A percentile compares a stretch with the other conserved stretches of the same genome.
phyloP scores from a whole-genome alignment of 2,329 filamentous ascomycete species.

The Fusarium vanettenii region DNA sequence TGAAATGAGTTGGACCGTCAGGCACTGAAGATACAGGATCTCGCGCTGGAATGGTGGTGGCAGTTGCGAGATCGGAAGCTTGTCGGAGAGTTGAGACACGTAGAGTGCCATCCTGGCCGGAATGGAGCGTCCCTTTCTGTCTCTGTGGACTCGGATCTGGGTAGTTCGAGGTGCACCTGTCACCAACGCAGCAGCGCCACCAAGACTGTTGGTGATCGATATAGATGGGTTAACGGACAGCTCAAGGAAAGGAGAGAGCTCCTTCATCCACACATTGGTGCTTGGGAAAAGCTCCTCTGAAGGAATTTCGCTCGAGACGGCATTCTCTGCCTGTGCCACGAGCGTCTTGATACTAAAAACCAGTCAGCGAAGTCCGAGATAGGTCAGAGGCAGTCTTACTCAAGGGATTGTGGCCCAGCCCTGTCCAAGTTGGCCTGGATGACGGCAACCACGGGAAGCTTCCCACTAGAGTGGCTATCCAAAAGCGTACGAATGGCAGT shows the following conservation, averaged over 20 bases:
- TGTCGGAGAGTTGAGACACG: constrained; percentile 66
- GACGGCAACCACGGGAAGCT: constrained; percentile 60
- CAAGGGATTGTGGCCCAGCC: constrained; percentile 61
- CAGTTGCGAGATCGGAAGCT: constrained; percentile 53
- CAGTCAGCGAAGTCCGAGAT: background rate
- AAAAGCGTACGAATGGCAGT: constrained; percentile 58
- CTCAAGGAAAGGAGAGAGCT: constrained; percentile 67
- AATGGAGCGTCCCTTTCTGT: constrained; percentile 76
- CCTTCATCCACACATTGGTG: constrained; percentile 71
- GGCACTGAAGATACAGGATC: constrained; percentile 61
- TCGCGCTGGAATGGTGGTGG: constrained; percentile 59
- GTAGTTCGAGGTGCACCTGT: constrained; percentile 42
- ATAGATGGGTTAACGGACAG: constrained; percentile 70
- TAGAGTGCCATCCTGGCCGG: constrained; percentile 83
- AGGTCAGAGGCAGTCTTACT: constrained; percentile 51
- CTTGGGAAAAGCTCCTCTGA: constrained; percentile 70
- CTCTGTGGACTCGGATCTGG: constrained; percentile 59
- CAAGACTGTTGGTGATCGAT: constrained; percentile 78
- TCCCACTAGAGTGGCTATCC: constrained; percentile 55
- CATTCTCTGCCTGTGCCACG: constrained; percentile 57
- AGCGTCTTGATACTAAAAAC: constrained; percentile 62
- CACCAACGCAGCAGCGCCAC: constrained; percentile 76
- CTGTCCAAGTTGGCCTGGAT: constrained; percentile 67
- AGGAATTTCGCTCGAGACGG: constrained; percentile 43
- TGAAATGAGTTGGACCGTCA: constrained; percentile 63